These are phyloP conservation scores for Macrocybe gigantea DNA, from an alignment of 768 basidiomycete species.

Conservation along the genomic window DNA sequence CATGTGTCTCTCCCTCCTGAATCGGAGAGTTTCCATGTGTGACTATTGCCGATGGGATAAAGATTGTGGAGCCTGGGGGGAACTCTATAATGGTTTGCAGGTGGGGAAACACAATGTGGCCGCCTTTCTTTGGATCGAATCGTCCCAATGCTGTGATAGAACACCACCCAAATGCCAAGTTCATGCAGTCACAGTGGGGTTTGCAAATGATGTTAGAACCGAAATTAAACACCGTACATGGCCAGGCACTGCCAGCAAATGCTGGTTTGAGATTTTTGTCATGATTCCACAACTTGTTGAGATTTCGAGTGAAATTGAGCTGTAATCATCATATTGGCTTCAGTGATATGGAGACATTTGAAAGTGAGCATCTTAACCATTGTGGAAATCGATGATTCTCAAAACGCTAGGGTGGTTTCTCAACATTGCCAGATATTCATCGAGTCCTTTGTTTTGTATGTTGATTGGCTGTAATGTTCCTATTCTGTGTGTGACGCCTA, in stretches of 20 bases:
- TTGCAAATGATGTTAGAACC: conserved; percentile 9
- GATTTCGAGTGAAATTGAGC: too few relatives aligned
- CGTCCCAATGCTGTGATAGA: conserved; percentile 20
- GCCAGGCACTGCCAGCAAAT: not conserved
- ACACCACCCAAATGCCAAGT: conserved; percentile 26
- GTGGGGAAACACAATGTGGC: conserved; percentile 25
- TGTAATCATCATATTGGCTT: too few relatives aligned
- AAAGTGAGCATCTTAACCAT: too few relatives aligned
- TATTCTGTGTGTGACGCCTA: too few relatives aligned
- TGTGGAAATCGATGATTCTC: too few relatives aligned
- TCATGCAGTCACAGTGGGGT: conserved; percentile 20
- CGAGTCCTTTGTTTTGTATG: too few relatives aligned
- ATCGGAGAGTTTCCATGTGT: conserved; percentile 3
- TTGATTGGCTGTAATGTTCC: too few relatives aligned
- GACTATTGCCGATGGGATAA: conserved; percentile 5
- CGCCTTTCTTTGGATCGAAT: conserved; percentile 21
- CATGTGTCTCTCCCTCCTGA: not conserved
- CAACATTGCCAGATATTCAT: too few relatives aligned
- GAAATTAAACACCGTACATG: conserved; percentile 21
- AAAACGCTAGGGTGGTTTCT: too few relatives aligned
- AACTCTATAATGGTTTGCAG: conserved; percentile 4
- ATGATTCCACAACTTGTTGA: too few relatives aligned
- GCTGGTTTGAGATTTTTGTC: too few relatives aligned
- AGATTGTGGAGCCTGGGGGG: conserved; percentile 1
- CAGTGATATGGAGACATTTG: too few relatives aligned